Conservation (phyloP, 805 yeast species). For the Yarrowia deformans region DNA sequence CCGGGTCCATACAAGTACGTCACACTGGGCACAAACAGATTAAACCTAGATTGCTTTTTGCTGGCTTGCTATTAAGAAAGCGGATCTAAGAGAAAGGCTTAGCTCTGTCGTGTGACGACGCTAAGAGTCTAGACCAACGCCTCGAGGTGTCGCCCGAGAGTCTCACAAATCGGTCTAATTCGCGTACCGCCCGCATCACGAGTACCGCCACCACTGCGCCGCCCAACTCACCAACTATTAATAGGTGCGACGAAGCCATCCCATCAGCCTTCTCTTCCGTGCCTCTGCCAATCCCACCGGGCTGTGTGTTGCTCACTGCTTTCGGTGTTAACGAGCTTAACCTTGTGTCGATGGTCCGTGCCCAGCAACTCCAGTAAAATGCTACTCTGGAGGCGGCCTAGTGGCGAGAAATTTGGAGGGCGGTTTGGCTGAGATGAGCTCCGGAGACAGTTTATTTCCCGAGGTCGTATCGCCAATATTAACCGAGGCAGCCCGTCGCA, state of each 20-base stretch:
- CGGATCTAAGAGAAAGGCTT: conserved; percentile 12
- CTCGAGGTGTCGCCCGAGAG: background rate
- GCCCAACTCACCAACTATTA: background rate
- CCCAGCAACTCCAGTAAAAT: conserved; percentile 5
- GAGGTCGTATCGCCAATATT: background rate
- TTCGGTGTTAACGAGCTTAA: conserved; percentile 24
- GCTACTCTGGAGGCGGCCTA: background rate
- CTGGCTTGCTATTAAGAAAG: conserved; percentile 12
- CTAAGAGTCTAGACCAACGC: conserved; percentile 16
- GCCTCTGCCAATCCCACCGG: background rate
- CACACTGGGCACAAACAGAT: background rate
- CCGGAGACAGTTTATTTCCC: background rate
- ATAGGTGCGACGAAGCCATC: background rate
- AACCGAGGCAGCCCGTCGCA: background rate
- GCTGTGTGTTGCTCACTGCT: conserved; percentile 37
- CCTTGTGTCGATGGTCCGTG: conserved; percentile 6
- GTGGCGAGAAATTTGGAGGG: background rate
- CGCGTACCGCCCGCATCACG: background rate
- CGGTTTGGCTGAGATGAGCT: background rate
- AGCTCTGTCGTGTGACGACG: conserved; percentile 15
- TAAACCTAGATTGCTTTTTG: conserved; percentile 31
- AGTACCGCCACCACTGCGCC: background rate
- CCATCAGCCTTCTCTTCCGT: background rate
- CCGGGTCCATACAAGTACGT: background rate
- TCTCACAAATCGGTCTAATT: background rate